These are phyloP conservation scores for Globisporangium apiculatum DNA, from an alignment of 352 stramenopile species.

Conservation along the genomic window DNA sequence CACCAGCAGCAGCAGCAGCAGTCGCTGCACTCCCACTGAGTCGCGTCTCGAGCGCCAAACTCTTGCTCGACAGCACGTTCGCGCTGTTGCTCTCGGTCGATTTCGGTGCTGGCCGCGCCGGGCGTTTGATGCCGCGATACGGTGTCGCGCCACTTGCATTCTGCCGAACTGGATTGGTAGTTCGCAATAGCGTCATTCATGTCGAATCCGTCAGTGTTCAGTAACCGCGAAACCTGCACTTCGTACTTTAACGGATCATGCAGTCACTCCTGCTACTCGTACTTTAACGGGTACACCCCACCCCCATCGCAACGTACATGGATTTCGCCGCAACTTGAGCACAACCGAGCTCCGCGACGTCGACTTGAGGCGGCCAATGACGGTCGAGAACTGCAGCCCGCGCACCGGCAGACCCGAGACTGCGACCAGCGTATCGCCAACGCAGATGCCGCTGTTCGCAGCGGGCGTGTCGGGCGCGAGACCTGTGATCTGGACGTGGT, in stretches of 20 bases:
- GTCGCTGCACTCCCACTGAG: constrained; percentile 23
- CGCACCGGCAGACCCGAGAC: constrained; percentile 65
- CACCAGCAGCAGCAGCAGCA: background rate
- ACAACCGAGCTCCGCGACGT: constrained; percentile 75
- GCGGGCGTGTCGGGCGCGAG: constrained; percentile 63
- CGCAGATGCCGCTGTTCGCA: constrained; percentile 65
- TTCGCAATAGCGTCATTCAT: constrained; percentile 2
- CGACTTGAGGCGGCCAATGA: constrained; percentile 73
- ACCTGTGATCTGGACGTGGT: constrained; percentile 80
- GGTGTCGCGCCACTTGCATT: constrained; percentile 41
- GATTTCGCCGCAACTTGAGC: constrained; percentile 71
- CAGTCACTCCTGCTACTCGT: too few species aligned
- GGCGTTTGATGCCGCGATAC: constrained; percentile 58
- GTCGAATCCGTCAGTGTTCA: too few species aligned
- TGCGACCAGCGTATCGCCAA: constrained; percentile 70
- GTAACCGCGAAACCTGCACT: too few species aligned
- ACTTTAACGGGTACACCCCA: too few species aligned
- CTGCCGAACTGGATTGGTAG: constrained; percentile 38
- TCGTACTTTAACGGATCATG: too few species aligned
- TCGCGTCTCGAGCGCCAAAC: constrained; percentile 59
- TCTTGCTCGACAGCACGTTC: constrained; percentile 68
- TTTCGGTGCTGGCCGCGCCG: constrained; percentile 38
- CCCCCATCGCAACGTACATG: constrained; percentile 38
- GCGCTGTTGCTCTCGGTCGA: constrained; percentile 63
- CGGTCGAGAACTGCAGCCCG: constrained; percentile 77